Conservation (phyloP, 805 yeast species). For the Candida silvicultrix region DNA sequence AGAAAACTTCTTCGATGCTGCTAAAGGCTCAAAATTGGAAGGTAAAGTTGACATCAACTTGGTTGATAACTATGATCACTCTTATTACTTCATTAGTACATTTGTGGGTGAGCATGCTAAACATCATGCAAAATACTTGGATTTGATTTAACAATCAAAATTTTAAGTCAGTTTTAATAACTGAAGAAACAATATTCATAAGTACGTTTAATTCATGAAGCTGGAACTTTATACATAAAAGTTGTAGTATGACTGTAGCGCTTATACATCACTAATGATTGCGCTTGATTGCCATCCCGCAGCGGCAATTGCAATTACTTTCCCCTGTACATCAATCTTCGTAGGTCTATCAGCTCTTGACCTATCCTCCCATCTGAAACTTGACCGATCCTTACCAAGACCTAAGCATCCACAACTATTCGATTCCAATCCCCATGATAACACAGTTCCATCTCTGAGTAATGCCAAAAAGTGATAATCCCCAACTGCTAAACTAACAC, state of each 20-base stretch:
- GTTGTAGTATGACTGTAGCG: no score
- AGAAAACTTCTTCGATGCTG: slow-evolving; percentile 55
- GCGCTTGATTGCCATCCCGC: slow-evolving; percentile 83
- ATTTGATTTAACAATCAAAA: slow-evolving; percentile 21
- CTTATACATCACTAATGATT: slow-evolving; percentile 26
- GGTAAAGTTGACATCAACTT: slow-evolving; percentile 52
- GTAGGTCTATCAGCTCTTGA: slow-evolving; percentile 37
- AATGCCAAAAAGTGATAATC: slow-evolving; percentile 68
- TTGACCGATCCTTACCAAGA: slow-evolving; percentile 33
- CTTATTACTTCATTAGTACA: slow-evolving; percentile 77
- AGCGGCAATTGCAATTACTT: slow-evolving; percentile 56
- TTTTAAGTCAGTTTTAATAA: background rate
- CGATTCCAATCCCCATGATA: slow-evolving; percentile 66
- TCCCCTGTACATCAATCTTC: slow-evolving; percentile 25
- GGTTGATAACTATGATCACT: slow-evolving; percentile 86
- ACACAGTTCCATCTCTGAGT: slow-evolving; percentile 47
- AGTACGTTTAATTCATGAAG: background rate
- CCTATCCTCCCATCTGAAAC: slow-evolving; percentile 22
- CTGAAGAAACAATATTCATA: background rate
- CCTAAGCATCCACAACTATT: slow-evolving; percentile 67
- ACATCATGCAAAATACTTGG: slow-evolving; percentile 70
- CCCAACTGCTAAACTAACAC: slow-evolving; percentile 58
- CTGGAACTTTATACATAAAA: background rate
- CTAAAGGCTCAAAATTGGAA: slow-evolving; percentile 50
- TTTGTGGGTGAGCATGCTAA: slow-evolving; percentile 80